Evolutionary conservation across 2,329 filamentous ascomycete genomes (phyloP), one percentile per base, ranked within the genome.

Genomic region (Colletotrichum spaethianum): DNA sequence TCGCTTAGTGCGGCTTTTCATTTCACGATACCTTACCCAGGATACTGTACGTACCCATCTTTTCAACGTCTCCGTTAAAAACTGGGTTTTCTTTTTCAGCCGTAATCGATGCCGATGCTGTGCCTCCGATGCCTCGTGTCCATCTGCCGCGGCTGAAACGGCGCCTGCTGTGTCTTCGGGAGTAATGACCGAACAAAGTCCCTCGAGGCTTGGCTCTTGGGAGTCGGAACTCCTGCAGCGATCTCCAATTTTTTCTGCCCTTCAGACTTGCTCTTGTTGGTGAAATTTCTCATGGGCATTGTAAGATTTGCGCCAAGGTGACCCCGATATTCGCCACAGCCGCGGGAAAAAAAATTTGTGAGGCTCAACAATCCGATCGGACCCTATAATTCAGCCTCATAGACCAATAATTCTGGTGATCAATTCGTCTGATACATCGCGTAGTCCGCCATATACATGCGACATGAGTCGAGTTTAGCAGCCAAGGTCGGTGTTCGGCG

Each of bases 1-100:
- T 72, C 70, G 70, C 65, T 61, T 60, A 70, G 50, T 63, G 70
- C 70, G 70, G 66, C 66, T 72, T 63, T 63, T 64, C 70, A 56
- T 33, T 62, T 60, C 44, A 53, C 12, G 23, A 72, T 16, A 72
- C 70, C 70, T 72, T 72, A 72, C 70, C 70, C 70, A 72, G 65
- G 38, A 59, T 44, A 55, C 46, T 28, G 31, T 63, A 59, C 9
- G 38, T 36, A 46, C 36, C 26, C 12, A 26, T 16, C 23, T 42
- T 36, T 23, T 53, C n/a, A 6, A 42, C 61, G 33, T 63, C 8
- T 68, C 50, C 40, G 14, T 56, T 31, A 53, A 65, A 64, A 38
- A 40, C 33, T 28, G 42, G 59, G 50, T 36, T 23, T 18, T 23
- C 26, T 9, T 53, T 7, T 16, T 40, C 33, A 52, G 23, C 44